These are phyloP conservation scores for Penicillium sp. DNA, from an alignment of 2,329 filamentous ascomycete species.

Conservation along the genomic window DNA sequence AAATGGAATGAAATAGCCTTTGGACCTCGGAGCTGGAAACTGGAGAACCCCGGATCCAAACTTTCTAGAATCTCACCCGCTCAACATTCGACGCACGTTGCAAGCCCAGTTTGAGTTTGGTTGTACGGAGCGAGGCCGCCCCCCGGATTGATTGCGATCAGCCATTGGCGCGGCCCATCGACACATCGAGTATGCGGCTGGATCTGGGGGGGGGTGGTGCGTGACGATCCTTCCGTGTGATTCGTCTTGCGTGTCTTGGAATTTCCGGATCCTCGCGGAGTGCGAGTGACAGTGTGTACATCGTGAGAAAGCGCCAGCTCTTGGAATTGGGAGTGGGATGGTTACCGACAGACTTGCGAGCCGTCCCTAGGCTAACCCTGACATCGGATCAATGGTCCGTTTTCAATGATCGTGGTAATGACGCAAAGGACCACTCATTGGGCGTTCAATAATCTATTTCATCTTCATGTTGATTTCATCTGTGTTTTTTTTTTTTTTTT, in stretches of 20 bases:
- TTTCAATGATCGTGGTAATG: too few relatives aligned
- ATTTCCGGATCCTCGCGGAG: constrained; percentile 4
- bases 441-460: too few relatives aligned
- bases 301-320: not conserved
- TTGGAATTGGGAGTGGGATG: not conserved
- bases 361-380: not conserved
- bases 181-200: constrained; percentile 19
- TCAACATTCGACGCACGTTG: constrained; percentile 21
- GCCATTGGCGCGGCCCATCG: constrained; percentile 13
- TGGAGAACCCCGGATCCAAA: constrained; percentile 4
- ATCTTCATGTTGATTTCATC: too few relatives aligned
- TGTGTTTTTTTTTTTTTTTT: not conserved
- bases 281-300: not conserved
- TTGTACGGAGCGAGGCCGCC: constrained; percentile 17
- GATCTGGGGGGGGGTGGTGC: constrained; percentile 17
- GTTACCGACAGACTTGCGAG: constrained; percentile 4
- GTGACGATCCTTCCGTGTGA: constrained; percentile 13
- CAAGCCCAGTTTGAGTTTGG: constrained; percentile 29
- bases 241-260: not conserved
- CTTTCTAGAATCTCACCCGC: constrained; percentile 24
- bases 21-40: not conserved
- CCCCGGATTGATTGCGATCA: constrained; percentile 5
- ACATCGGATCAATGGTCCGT: not conserved
- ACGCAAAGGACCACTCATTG: too few relatives aligned
- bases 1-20: not conserved